A percentile compares a stretch with the other conserved stretches of the same genome.
These are phyloP conservation scores for Platismatia glauca DNA, from an alignment of 495 filamentous ascomycete species.

Conservation along the genomic window DNA sequence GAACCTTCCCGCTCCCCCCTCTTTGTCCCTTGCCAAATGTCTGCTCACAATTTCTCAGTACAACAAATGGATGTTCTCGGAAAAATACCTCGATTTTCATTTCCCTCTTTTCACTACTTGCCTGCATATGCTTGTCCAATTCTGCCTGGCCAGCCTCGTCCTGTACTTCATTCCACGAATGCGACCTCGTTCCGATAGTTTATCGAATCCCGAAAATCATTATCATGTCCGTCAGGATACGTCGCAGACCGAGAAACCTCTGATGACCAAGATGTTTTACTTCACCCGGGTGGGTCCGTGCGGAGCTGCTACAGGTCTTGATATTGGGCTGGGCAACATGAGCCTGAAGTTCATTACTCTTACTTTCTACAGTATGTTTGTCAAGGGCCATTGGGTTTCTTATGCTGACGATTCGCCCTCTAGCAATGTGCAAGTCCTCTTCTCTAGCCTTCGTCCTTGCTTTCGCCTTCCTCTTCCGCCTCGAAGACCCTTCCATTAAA, in stretches of 20 bases:
- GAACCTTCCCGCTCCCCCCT: neutral
- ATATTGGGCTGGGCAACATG: slow-evolving; percentile 95
- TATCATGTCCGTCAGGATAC: slow-evolving; percentile 39
- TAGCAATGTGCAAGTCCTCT: slow-evolving; percentile 98
- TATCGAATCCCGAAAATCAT: slow-evolving; percentile 34
- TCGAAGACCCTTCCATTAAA: slow-evolving; percentile 78
- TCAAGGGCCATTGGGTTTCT: too few relatives aligned
- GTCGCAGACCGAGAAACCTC: slow-evolving; percentile 50
- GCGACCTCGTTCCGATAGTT: slow-evolving; percentile 52
- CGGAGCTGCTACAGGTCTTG: slow-evolving; percentile 84
- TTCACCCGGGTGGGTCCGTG: slow-evolving; percentile 88
- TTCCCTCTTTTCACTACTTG: slow-evolving; percentile 95
- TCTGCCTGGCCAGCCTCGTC: slow-evolving; percentile 68
- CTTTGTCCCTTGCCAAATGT: too few relatives aligned
- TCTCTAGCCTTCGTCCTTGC: slow-evolving; percentile 88
- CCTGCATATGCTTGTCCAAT: slow-evolving; percentile 94
- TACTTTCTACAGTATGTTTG: slow-evolving; percentile 79
- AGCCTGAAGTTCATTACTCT: slow-evolving; percentile 91
- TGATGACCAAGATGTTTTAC: slow-evolving; percentile 92
- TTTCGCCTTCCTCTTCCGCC: slow-evolving; percentile 90
- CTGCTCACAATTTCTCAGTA: slow-evolving; percentile 48
- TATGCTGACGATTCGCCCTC: neutral
- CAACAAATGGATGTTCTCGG: slow-evolving; percentile 99
- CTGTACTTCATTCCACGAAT: slow-evolving; percentile 77
- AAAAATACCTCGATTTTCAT: slow-evolving; percentile 75